Conservation (phyloP, 495 filamentous ascomycete genomes). For the Penicillium malachiteum region DNA sequence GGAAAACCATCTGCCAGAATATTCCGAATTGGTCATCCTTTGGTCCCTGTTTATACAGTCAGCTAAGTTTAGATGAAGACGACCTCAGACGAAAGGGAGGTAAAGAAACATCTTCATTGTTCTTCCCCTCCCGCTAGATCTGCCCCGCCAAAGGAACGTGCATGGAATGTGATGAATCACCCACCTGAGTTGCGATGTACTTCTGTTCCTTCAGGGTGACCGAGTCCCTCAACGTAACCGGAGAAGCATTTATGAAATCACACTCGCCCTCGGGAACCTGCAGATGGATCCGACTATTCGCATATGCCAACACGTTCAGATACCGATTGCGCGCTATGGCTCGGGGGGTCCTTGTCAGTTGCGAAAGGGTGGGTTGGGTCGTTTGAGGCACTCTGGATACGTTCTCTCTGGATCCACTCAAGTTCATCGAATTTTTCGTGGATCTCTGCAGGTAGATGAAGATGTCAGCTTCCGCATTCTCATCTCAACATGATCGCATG, state of each 20-base stretch:
- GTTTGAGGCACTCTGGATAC: slow-evolving; percentile 34
- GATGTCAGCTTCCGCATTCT: slow-evolving; percentile 17
- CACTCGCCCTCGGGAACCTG: slow-evolving; percentile 73
- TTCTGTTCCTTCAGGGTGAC: slow-evolving; percentile 48
- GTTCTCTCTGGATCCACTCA: slow-evolving; percentile 45
- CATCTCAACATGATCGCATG: neutral
- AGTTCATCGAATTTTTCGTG: slow-evolving; percentile 50
- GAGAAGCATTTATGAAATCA: slow-evolving; percentile 97
- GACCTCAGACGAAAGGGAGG: no score
- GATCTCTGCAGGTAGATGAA: slow-evolving; percentile 32
- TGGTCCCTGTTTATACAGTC: slow-evolving; percentile 62
- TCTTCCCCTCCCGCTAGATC: no score
- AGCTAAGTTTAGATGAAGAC: neutral
- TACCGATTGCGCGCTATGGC: slow-evolving; percentile 72
- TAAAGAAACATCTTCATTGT: no score
- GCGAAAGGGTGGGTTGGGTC: slow-evolving; percentile 48
- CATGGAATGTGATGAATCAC: slow-evolving; percentile 29
- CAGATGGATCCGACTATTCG: slow-evolving; percentile 80
- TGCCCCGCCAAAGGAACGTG: neutral
- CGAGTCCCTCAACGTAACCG: slow-evolving; percentile 66
- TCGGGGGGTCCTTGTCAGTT: slow-evolving; percentile 49
- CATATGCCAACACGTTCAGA: slow-evolving; percentile 81
- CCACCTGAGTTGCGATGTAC: slow-evolving; percentile 69
- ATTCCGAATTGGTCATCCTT: slow-evolving; percentile 67
- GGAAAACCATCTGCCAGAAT: slow-evolving; percentile 95